Percentiles rank a stretch among this genome's conserved stretches.
These are phyloP conservation scores for Nakaseomyces bracarensis DNA, from an alignment of 1,139 yeast species.

Conservation along the genomic window DNA sequence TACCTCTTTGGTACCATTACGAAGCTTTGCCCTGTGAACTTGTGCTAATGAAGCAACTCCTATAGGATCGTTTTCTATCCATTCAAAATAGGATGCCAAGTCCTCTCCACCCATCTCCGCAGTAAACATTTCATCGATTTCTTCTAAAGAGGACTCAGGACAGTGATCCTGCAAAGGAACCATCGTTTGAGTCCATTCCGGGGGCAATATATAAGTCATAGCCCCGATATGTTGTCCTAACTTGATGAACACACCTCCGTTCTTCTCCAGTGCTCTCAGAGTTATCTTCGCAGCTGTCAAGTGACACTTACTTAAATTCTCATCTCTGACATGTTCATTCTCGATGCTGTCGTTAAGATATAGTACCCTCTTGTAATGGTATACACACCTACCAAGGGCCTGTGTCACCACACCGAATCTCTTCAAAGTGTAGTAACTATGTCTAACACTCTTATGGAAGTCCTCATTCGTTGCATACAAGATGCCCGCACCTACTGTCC, in stretches of 20 bases:
- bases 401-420: constrained; percentile 56
- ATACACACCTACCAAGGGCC: constrained; percentile 58
- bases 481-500: constrained; percentile 10
- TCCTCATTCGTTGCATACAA: constrained; percentile 35
- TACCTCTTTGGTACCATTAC: constrained; percentile 43
- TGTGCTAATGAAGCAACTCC: constrained; percentile 97
- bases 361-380: constrained; percentile 45
- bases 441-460: constrained; percentile 32
- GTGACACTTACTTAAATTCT: constrained; percentile 59
- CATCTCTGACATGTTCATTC: constrained; percentile 41
- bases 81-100: constrained; percentile 57
- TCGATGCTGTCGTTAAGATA: constrained; percentile 42
- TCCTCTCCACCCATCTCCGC: constrained; percentile 61
- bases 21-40: constrained; percentile 72
- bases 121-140: constrained; percentile 55
- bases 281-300: constrained; percentile 71
- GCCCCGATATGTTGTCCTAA: constrained; percentile 93
- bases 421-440: constrained; percentile 37
- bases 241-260: constrained; percentile 90
- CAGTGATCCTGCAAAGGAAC: constrained; percentile 85
- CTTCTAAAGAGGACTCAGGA: constrained; percentile 69
- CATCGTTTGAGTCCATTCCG: constrained; percentile 95
- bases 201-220: constrained; percentile 79
- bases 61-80: constrained; percentile 45
- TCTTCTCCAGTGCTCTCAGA: constrained; percentile 64